Base-by-base conservation (phyloP, 2,329 filamentous ascomycete genomes). In the Beauveria medogensis region DNA sequence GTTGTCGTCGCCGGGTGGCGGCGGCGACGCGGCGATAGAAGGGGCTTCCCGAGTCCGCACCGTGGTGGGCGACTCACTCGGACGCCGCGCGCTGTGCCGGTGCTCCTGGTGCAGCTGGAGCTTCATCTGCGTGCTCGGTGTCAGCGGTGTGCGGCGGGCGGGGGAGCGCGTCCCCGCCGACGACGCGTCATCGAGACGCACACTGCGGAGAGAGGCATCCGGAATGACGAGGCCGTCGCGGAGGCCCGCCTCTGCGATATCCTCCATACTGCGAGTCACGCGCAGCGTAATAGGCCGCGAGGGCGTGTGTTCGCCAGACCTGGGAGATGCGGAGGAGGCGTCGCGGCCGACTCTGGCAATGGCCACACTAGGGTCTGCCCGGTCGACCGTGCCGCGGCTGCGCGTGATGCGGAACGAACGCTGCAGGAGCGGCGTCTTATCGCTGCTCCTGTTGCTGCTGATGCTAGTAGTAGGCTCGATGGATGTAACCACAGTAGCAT, bases 231-330 rank as follows among this genome's bases (percentile, higher is more conserved):
- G 41, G 18, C 56, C 55, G 5, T 59, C 60, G 22, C 55, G 50
- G 30, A 55, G 20, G 40, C 52, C 60, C 1, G 55, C 60, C 14
- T 62, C 43, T 1, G 46, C 44, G 43, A 59, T 59, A 24, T 47
- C 37, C 34, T 58, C 60, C 60, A 62, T 70, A 59, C 68, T 69
- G 40, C 72, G 70, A 5, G 69, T 68, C 44, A 69, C 65, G n/a
- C 69, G 68, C 53, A 66, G 61, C 37, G 65, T 66, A 28, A 61
- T 56, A 37, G 60, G 60, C 44, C 55, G 55, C 50, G 60, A 51
- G 3, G 60, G 47, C 28, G 50, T 60, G 43, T 60, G 58, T 30
- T 60, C 58, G 16, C 43, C 18, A 18, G 50, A 47, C 22, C 22
- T 46, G 40, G 41, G 26, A 4, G 50, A 47, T 5, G 46, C 22